Conservation (phyloP, 768 basidiomycete species). For the Psilocybe cubensis region DNA sequence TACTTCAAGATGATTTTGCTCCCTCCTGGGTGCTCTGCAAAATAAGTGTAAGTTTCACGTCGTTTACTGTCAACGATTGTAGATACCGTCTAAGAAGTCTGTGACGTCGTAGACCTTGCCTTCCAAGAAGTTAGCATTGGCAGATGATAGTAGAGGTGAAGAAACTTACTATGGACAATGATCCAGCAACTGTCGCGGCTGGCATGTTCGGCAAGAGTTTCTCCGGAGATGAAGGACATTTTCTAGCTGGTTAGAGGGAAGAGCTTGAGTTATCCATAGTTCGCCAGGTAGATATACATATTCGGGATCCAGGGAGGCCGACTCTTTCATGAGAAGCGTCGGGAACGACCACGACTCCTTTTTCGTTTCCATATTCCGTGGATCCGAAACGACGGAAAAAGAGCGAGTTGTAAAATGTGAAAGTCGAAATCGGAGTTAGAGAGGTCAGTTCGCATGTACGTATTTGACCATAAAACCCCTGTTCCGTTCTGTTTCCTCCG, state of each 20-base stretch:
- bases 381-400: slow-evolving; percentile 8
- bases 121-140: slow-evolving; percentile 20
- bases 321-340: slow-evolving; percentile 1
- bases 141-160: background rate
- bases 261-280: background rate
- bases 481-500: too few species aligned
- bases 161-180: slow-evolving; percentile 72
- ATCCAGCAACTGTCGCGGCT: slow-evolving; percentile 51
- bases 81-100: slow-evolving; percentile 70
- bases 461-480: too few species aligned
- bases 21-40: slow-evolving; percentile 78
- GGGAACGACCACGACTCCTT: slow-evolving; percentile 14
- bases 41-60: background rate
- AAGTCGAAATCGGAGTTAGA: slow-evolving; percentile 26
- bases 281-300: slow-evolving; percentile 22
- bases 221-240: slow-evolving; percentile 34
- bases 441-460: slow-evolving; percentile 35
- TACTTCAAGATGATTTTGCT: slow-evolving; percentile 86
- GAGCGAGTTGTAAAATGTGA: background rate
- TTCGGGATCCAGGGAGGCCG: slow-evolving; percentile 21
- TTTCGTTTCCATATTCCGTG: slow-evolving; percentile 17
- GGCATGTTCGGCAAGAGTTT: slow-evolving; percentile 34
- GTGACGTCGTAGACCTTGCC: slow-evolving; percentile 82
- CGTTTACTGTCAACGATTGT: background rate
- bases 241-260: slow-evolving; percentile 2